These are phyloP conservation scores for Magnaporthales sp. DNA, from an alignment of 2,329 filamentous ascomycete species.

Conservation along the genomic window DNA sequence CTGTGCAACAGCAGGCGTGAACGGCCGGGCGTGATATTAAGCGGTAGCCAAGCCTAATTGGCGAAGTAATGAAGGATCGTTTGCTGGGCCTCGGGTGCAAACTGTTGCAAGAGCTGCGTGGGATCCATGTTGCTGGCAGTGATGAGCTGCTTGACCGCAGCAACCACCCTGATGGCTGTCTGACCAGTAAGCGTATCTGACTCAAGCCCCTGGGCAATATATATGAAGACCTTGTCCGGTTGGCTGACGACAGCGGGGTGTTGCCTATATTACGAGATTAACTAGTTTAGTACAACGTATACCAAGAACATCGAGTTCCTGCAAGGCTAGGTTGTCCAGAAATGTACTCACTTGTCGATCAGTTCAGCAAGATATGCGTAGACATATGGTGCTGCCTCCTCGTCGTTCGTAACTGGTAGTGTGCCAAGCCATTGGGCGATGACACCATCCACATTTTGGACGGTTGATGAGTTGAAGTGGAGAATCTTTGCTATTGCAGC, in stretches of 20 bases:
- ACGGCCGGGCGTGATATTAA: neutral
- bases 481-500: slow-evolving; percentile 95
- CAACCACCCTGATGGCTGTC: slow-evolving; percentile 68
- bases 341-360: slow-evolving; percentile 79
- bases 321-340: neutral
- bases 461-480: slow-evolving; percentile 74
- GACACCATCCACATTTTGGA: slow-evolving; percentile 67
- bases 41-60: slow-evolving; percentile 2
- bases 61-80: slow-evolving; percentile 69
- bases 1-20: neutral
- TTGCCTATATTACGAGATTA: slow-evolving; percentile 47
- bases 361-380: slow-evolving; percentile 87
- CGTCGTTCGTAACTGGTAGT: slow-evolving; percentile 85
- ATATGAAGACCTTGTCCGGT: slow-evolving; percentile 73
- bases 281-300: neutral
- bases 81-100: slow-evolving; percentile 73
- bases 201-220: slow-evolving; percentile 81
- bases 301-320: no score
- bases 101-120: slow-evolving; percentile 62
- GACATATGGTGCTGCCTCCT: slow-evolving; percentile 93
- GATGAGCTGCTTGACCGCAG: slow-evolving; percentile 70
- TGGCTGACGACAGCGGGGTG: slow-evolving; percentile 73
- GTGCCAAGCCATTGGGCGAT: slow-evolving; percentile 85
- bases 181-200: slow-evolving; percentile 83
- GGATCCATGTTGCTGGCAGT: slow-evolving; percentile 66